Evolutionary conservation across 495 filamentous ascomycete genomes (phyloP), one percentile per base, ranked within the genome.

Genomic region (Talaromyces trachyspermus): DNA sequence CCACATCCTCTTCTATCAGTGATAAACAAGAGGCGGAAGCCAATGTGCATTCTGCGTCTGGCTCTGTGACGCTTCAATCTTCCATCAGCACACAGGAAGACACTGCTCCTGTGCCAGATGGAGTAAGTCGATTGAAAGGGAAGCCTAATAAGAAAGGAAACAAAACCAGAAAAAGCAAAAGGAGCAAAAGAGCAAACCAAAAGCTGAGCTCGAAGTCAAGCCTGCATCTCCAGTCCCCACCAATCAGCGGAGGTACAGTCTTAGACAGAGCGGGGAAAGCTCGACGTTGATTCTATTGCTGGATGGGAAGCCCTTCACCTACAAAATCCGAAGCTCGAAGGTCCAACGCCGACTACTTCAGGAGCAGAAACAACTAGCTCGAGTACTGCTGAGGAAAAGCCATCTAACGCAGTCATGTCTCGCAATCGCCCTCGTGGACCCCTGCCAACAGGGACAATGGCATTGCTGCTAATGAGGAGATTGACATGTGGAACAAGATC

Each of bases 401-500:
- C n/a, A n/a, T n/a, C n/a, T n/a, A n/a, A n/a, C n/a, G n/a, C n/a
- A 29, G 56, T 40, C 2, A 73, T 73, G 70, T 73, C 70, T 18
- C 66, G 70, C 42, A 71, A 70, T 52, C 65, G 70, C 41, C 70
- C 70, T 35, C 58, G 70, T 37, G 62, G 60, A 10, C 62, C 62
- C 62, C 62, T 4, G 43, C 58, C 11, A 66, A 65, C 47, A 56
- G 70, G 35, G 70, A 71, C 54, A 73, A 73, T 60, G 70, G 70
- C 11, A 61, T 69, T 15, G 69, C 68, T 17, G 74, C 72, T 30
- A 75, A 82, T 50, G 80, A 84, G 59, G 80, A 84, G 57, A 72
- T 76, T 35, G 72, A 75, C 47, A 70, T 84, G 59, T 84, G 80
- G 80, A 79, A 72, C 46, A 71, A 76, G 49, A 79, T 84, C 38